Percentiles rank a stretch among this genome's conserved stretches.
These are phyloP conservation scores for Erigeron philadelphicus DNA, from an alignment of 140 eudicot species.

Conservation along the genomic window DNA sequence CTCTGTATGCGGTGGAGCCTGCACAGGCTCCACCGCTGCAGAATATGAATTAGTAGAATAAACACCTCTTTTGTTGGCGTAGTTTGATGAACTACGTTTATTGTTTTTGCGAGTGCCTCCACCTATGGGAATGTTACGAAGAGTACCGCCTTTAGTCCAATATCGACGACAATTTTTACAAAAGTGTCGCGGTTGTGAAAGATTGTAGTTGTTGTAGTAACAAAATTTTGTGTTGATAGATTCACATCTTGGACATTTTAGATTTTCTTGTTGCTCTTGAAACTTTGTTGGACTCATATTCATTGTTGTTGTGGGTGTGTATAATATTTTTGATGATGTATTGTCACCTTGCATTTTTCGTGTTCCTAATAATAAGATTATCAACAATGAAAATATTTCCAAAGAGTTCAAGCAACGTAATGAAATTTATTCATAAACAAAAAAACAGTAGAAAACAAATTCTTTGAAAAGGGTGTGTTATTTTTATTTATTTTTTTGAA, in stretches of 20 bases:
- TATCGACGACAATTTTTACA: slow-evolving; percentile 30
- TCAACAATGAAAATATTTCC: no score
- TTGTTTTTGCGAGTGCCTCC: slow-evolving; percentile 48
- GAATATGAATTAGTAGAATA: background rate
- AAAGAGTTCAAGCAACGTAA: no score
- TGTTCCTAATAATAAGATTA: no score
- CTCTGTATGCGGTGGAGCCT: background rate
- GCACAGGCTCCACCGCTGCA: slow-evolving; percentile 3
- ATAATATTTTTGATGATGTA: background rate
- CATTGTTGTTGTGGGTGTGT: background rate
- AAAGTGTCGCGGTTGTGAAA: slow-evolving; percentile 29
- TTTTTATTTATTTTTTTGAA: no score
- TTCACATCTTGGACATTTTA: slow-evolving; percentile 32
- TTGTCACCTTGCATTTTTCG: background rate
- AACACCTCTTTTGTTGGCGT: slow-evolving; percentile 6
- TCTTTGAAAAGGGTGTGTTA: no score
- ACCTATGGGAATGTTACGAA: slow-evolving; percentile 29
- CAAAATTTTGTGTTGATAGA: slow-evolving; percentile 56
- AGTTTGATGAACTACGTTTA: slow-evolving; percentile 15
- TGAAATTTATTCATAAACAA: no score
- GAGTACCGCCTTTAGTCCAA: slow-evolving; percentile 35
- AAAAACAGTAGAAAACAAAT: no score
- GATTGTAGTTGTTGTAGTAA: slow-evolving; percentile 43
- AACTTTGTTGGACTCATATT: slow-evolving; percentile 12
- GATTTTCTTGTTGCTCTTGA: slow-evolving; percentile 27